Evolutionary conservation across 129 eudicot genomes (phyloP), one percentile per base, ranked within the genome.

Genomic region (Escallonia rubra): DNA sequence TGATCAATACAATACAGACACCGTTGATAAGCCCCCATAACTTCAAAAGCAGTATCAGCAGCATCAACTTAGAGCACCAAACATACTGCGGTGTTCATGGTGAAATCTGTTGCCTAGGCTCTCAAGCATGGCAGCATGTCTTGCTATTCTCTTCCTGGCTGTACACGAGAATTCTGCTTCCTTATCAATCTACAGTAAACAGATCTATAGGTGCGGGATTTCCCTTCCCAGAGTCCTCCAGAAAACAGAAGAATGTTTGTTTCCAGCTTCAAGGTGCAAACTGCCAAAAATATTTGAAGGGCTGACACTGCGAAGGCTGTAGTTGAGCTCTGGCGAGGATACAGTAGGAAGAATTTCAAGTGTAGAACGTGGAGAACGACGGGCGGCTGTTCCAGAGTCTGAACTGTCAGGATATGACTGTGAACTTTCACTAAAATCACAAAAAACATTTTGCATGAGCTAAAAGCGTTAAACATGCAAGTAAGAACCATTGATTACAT

Each of bases 321-420:
- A 73, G 34, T 74, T 76, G 46, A 76, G 12, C 61, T 82, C 81
- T 41, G 66, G 57, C 3, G 77, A 79, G 63, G 71, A 50, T 61
- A 68, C 11, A 67, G 80, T 59, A 1, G 83, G 82, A 67, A 73
- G 66, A 57, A 65, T 67, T 71, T 85, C 87, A 47, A 73, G 85
- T 52, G 77, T 79, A 16, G 87, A 87, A 57, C 71, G 61, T 43
- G 90, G 85, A 56, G 95, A 84, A 62, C 70, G 85, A 15, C 64
- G 87, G 40, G 73, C 51, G 48, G 65, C 10, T 54, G 61, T 46
- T 60, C 72, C 60, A 7, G 16, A 6, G 11, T 83, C 85, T 8
- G 68, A 57, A 41, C 68, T 66, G 51, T 84, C 83, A 41, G 79
- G 77, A 71, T 71, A 61, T 52, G 64, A 43, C 38, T 66, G 67